Evolutionary conservation across 1,139 yeast species (phyloP).

Genomic region (Candida tetrigidarum): DNA sequence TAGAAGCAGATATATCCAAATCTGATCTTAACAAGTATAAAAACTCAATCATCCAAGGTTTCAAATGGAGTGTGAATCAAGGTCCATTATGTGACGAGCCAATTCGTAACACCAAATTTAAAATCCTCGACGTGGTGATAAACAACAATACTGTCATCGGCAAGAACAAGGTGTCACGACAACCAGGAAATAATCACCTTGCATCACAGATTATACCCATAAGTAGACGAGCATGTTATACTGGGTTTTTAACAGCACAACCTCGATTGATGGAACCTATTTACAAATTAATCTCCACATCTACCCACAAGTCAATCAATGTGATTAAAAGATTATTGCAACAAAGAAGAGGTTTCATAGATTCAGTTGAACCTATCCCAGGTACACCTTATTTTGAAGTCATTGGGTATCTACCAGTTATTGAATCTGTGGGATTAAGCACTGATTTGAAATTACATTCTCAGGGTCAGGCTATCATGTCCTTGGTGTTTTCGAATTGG

Average conservation of each 20-base stretch:
- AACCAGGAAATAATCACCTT: constrained; percentile 51
- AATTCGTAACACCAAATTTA: constrained; percentile 71
- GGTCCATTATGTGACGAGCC: constrained; percentile 94
- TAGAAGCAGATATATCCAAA: constrained; percentile 70
- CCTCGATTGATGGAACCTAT: constrained; percentile 88
- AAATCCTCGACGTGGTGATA: constrained; percentile 63
- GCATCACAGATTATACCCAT: constrained; percentile 84
- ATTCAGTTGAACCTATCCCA: constrained; percentile 58
- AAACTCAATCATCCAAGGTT: constrained; percentile 71
- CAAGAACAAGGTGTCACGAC: constrained; percentile 15
- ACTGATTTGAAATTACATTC: constrained; percentile 81
- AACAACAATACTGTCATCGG: constrained; percentile 26
- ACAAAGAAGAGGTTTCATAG: constrained; percentile 60
- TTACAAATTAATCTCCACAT: constrained; percentile 63
- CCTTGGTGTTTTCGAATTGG: constrained; percentile 72
- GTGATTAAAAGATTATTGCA: constrained; percentile 55
- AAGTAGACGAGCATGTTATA: constrained; percentile 81
- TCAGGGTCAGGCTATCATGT: constrained; percentile 78
- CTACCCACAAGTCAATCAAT: constrained; percentile 49
- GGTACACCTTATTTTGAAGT: constrained; percentile 75
- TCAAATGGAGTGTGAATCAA: constrained; percentile 80
- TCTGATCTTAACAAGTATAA: constrained; percentile 48
- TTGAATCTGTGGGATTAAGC: constrained; percentile 89
- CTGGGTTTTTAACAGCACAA: constrained; percentile 76
- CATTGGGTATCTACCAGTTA: constrained; percentile 76